Evolutionary conservation across 768 basidiomycete genomes (phyloP), one percentile per base, ranked within the genome.

Genomic region (Stropharia rugosoannulata): DNA sequence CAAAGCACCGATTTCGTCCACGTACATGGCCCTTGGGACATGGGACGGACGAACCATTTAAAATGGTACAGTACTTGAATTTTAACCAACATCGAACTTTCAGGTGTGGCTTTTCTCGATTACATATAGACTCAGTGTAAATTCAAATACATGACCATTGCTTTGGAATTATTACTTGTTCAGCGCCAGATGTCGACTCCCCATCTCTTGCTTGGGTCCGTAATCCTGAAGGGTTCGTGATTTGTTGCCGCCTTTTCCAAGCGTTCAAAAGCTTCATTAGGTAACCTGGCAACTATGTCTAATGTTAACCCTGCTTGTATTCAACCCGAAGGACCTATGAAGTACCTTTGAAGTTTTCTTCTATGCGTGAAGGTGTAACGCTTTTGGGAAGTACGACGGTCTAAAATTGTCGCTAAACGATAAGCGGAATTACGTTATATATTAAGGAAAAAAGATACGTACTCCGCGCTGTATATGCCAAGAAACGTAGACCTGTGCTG

Each of bases 391-490:
- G 75, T 6, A 86, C 86, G 53, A 87, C 74, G 45, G 85, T 83
- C 86, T 88, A 60, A 25, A 54, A 41, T 43, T 27, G 29, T 44
- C 27, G 40, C 13, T 9, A 3, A 35, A 40, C 39, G 0, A 45
- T 15, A 9, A 40, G 38, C 15, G 9, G 9, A 32, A 36, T 18
- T 54, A 4, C 39, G 16, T 39, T 16, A 45, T 22, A 43, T 15
- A 48, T 12, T 8, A 12, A n/a, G 42, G 27, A 29, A 15, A 50
- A 42, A 25, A 39, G n/a, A 44, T 15, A 75, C 83, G 42, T 65
- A 88, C 86, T 9, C 90, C 88, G 18, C 87, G 83, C 68, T 89
- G 88, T 47, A 89, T 78, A 62, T 85, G 83, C 89, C 90, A 91
- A 1, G 83, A 85, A 62, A 90, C 82, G 49, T 89, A 74, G 25